Percentiles rank a stretch among this genome's conserved stretches.
phyloP scores from a whole-genome alignment of 768 basidiomycete genomes.

The Neoboletus magnificus region DNA sequence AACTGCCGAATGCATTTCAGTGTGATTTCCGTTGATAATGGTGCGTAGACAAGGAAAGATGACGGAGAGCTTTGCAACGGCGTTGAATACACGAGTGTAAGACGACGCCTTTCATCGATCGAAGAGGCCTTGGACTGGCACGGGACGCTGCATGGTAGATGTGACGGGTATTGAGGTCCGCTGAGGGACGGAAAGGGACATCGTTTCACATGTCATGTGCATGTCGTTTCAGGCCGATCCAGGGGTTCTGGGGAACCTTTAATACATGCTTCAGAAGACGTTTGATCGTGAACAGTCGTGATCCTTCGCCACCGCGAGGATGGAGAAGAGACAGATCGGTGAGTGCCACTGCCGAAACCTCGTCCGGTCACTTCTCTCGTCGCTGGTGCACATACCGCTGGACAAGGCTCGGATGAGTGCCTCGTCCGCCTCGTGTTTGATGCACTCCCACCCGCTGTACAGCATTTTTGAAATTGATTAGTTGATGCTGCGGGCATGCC shows the following conservation, averaged over 20 bases:
- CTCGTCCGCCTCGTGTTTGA: constrained; percentile 1
- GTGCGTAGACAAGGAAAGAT: background rate
- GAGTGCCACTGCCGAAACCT: background rate
- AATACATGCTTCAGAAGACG: too few species aligned
- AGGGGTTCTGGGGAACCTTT: background rate
- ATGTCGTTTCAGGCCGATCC: background rate
- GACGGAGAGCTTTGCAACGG: background rate
- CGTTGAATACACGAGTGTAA: too few species aligned
- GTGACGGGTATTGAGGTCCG: background rate
- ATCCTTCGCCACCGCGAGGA: background rate
- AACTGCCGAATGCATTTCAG: background rate
- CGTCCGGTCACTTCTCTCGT: background rate
- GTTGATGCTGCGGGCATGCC: background rate
- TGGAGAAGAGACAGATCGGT: background rate
- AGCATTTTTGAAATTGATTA: constrained; percentile 7
- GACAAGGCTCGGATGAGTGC: background rate
- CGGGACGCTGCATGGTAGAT: background rate
- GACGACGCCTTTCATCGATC: background rate
- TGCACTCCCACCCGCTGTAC: background rate
- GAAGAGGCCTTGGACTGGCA: background rate
- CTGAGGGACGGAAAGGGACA: background rate
- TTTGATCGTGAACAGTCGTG: background rate
- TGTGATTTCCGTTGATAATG: background rate
- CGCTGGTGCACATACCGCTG: background rate
- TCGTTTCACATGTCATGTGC: background rate